Evolutionary conservation across 2,329 filamentous ascomycete genomes (phyloP).

Genomic region (Cladosporium sphaerospermum): DNA sequence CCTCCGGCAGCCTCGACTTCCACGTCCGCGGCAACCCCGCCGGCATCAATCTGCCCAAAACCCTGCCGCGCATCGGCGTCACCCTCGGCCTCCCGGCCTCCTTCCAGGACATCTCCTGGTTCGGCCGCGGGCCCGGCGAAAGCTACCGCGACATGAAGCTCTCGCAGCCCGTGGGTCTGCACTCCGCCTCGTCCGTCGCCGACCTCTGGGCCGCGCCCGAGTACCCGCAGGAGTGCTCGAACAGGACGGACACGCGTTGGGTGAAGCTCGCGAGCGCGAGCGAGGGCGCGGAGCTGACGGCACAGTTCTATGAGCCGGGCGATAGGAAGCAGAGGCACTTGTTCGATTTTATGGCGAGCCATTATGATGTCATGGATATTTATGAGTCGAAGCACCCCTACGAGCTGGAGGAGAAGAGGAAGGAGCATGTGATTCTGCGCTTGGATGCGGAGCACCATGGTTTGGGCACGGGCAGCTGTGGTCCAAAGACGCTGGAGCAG

Average conservation of each 20-base stretch:
- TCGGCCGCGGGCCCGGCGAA: conserved; percentile 59
- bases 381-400: conserved; percentile 57
- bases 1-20: conserved; percentile 42
- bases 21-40: conserved; percentile 31
- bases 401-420: conserved; percentile 50
- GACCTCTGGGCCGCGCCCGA: conserved; percentile 56
- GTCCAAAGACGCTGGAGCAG: conserved; percentile 44
- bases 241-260: conserved; percentile 56
- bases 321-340: conserved; percentile 12
- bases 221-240: conserved; percentile 62
- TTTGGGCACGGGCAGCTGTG: conserved; percentile 57
- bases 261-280: conserved; percentile 31
- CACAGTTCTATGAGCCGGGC: conserved; percentile 26
- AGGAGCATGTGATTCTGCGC: conserved; percentile 51
- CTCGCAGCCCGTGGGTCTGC: conserved; percentile 46
- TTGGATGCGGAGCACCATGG: conserved; percentile 59
- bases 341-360: conserved; percentile 50
- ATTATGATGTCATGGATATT: conserved; percentile 48
- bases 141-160: conserved; percentile 61
- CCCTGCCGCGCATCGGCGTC: conserved; percentile 57
- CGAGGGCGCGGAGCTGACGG: conserved; percentile 14
- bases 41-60: conserved; percentile 44
- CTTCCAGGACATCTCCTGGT: conserved; percentile 51
- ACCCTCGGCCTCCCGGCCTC: conserved; percentile 46
- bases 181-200: conserved; percentile 31